Base-by-base conservation (phyloP, 371 early-diverging fungal species). In the Apophysomyces trapeziformis region DNA sequence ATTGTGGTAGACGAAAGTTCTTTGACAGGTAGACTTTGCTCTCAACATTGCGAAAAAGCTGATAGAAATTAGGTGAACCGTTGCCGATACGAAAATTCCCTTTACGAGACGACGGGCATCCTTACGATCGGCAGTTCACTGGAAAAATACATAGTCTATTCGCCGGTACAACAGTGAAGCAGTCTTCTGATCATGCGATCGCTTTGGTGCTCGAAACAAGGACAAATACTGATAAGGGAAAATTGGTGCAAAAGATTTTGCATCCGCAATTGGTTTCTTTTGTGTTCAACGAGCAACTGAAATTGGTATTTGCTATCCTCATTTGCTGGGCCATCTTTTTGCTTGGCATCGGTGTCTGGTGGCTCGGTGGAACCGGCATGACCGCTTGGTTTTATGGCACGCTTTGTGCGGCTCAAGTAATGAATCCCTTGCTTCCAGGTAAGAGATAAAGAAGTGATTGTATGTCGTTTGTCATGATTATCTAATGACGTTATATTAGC, bases 191-290 rank as follows among this genome's bases (percentile, higher is more conserved):
- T 0, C 11, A 57, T 14, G 80, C 82, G 8, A 72, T 66, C 18
- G 85, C 88, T 5, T 71, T 93, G 43, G 95, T 94, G 0, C 67
- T 85, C 44, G 80, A 78, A 58, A 96, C 93, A 7, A 92, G 95
- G 7, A 91, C 92, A 39, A 69, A 82, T 45, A 94, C 95, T 0
- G 85, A 90, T 43, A 92, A 92, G 69, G 97, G 97, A 11, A 77
- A 86, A 58, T 80, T 96, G 7, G 83, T 97, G 11, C 87, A 87
- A 61, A 87, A 90, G 67, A 94, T 97, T 57, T 68, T 94, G 43
- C 91, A 85, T 71, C 93, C 94, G 37, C 77, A 72, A 12, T 80
- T 87, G 11, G 81, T 92, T 39, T 82, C 86, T 0, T 93, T 93
- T 69, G 82, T 92, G 14, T 93, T 93, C 68, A 76, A 84, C 67